phyloP scores from a whole-genome alignment of 208 protist genomes.

The Acanthamoeba castellanii region DNA sequence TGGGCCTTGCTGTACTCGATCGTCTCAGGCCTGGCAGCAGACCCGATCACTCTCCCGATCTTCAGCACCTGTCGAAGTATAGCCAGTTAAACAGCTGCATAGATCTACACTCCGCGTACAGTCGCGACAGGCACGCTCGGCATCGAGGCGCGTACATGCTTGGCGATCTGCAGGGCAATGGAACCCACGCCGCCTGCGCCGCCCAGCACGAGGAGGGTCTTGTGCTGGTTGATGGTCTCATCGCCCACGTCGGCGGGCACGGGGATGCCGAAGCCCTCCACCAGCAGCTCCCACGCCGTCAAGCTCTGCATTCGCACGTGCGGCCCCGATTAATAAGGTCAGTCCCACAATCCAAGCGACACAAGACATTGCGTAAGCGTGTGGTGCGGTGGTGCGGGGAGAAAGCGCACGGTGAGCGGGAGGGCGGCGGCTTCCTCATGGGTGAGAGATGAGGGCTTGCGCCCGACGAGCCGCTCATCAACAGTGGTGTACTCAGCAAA shows the following conservation, averaged over 20 bases:
- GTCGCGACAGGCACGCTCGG: background rate
- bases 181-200: constrained; percentile 70
- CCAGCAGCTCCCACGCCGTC: constrained; percentile 66
- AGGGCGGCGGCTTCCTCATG: constrained; percentile 49
- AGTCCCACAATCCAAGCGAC: too few species aligned
- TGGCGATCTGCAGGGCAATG: constrained; percentile 59
- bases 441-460: constrained; percentile 23
- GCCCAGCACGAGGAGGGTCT: constrained; percentile 25
- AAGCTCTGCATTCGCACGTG: background rate
- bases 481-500: constrained; percentile 39
- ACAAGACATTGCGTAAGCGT: background rate
- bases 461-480: constrained; percentile 20
- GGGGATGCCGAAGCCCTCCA: constrained; percentile 60
- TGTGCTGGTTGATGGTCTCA: background rate
- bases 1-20: background rate
- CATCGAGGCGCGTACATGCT: background rate
- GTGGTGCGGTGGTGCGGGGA: background rate
- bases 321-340: background rate
- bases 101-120: too few species aligned
- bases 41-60: constrained; percentile 53
- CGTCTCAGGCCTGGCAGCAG: constrained; percentile 45
- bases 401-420: constrained; percentile 16
- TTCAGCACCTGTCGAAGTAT: constrained; percentile 40
- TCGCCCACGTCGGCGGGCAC: background rate
- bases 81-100: too few species aligned